These are phyloP conservation scores for Emericellopsis cladophorae DNA, from an alignment of 2,329 filamentous ascomycete genomes.

Conservation along the genomic window DNA sequence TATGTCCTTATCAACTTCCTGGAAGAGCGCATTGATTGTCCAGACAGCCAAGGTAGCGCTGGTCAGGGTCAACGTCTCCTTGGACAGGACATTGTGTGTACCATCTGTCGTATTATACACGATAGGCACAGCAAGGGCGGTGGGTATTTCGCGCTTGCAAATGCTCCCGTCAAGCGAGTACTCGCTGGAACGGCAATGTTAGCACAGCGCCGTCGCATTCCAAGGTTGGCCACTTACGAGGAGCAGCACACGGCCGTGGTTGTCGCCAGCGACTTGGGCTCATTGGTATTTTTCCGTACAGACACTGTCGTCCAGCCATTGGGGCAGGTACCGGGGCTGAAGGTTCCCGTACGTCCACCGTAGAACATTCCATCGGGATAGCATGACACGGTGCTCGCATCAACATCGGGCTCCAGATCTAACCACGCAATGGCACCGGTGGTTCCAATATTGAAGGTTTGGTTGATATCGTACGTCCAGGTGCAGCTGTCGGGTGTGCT, in stretches of 20 bases:
- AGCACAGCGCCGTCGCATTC: conserved; percentile 4
- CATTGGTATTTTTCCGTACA: conserved; percentile 14
- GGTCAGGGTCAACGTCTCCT: conserved; percentile 22
- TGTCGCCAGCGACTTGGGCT: conserved; percentile 14
- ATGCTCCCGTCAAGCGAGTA: conserved; percentile 18
- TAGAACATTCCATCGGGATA: conserved; percentile 27
- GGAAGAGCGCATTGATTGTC: conserved; percentile 22
- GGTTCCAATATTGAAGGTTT: conserved; percentile 9
- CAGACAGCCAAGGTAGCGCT: conserved; percentile 23
- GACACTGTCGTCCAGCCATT: conserved; percentile 25
- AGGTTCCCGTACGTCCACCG: conserved; percentile 21
- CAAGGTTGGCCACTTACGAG: conserved; percentile 17
- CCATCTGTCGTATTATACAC: conserved; percentile 18
- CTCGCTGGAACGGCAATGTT: conserved; percentile 13
- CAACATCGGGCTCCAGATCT: conserved; percentile 21
- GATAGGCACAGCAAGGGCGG: conserved; percentile 21
- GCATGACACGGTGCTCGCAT: conserved; percentile 23
- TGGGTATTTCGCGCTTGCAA: conserved; percentile 21
- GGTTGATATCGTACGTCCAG: conserved; percentile 22
- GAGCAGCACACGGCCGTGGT: conserved; percentile 27
- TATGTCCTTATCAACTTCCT: conserved; percentile 18
- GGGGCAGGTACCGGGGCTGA: conserved; percentile 25
- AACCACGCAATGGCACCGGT: conserved; percentile 20
- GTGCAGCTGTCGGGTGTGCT: conserved; percentile 20
- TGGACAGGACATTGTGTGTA: conserved; percentile 19